A percentile compares a stretch with the other conserved stretches of the same genome.
phyloP scores from a whole-genome alignment of 768 basidiomycete species.

The Hemileccinum impolitum region DNA sequence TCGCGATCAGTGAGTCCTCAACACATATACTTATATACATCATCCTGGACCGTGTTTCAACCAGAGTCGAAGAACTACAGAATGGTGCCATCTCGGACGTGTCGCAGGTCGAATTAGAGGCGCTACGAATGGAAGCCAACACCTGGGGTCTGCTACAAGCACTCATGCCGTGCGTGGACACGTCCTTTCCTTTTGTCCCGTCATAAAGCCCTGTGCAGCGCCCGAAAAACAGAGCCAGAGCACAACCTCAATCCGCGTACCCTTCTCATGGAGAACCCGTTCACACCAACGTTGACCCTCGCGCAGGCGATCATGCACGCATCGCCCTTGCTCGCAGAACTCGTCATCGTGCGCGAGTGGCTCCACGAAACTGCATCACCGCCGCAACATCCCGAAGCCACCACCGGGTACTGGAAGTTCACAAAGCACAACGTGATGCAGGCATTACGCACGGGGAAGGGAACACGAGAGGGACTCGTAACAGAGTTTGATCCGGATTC shows the following conservation, averaged over 20 bases:
- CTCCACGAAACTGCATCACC: slow-evolving; percentile 70
- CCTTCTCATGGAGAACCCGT: slow-evolving; percentile 70
- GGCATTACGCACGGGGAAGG: slow-evolving; percentile 47
- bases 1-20: slow-evolving; percentile 51
- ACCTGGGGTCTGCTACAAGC: slow-evolving; percentile 83
- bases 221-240: slow-evolving; percentile 60
- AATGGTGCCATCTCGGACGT: slow-evolving; percentile 34
- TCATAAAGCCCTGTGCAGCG: slow-evolving; percentile 35
- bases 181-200: not conserved
- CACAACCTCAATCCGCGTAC: slow-evolving; percentile 47
- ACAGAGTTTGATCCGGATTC: slow-evolving; percentile 82
- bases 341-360: slow-evolving; percentile 86
- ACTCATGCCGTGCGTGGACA: slow-evolving; percentile 61
- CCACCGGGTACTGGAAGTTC: slow-evolving; percentile 81
- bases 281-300: slow-evolving; percentile 73
- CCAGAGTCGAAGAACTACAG: slow-evolving; percentile 54
- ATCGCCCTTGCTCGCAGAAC: slow-evolving; percentile 67
- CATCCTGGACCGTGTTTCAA: slow-evolving; percentile 1
- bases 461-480: slow-evolving; percentile 49
- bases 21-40: not conserved
- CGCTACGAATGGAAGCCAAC: slow-evolving; percentile 68
- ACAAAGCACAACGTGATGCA: slow-evolving; percentile 76
- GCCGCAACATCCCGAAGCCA: slow-evolving; percentile 64
- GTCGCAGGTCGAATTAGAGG: slow-evolving; percentile 53
- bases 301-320: slow-evolving; percentile 69